Percentiles rank a stretch among this genome's conserved stretches.
Evolutionary conservation across 768 basidiomycete species (phyloP).

Genomic region (Lactarius sp.): DNA sequence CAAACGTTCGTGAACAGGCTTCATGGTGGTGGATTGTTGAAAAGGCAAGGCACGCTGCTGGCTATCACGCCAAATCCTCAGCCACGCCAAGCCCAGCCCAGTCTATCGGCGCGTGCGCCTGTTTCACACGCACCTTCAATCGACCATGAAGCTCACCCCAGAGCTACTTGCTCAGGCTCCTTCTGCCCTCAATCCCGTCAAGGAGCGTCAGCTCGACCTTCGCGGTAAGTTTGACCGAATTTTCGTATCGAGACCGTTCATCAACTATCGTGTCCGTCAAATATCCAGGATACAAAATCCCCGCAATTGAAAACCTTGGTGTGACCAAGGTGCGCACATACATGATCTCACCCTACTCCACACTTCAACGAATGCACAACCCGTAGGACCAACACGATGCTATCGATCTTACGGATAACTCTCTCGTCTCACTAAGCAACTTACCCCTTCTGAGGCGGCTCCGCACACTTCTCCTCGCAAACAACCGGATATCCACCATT

Average conservation of each 20-base stretch:
- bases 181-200: constrained; percentile 75
- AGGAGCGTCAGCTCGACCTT: constrained; percentile 88
- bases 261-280: background rate
- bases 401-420: constrained; percentile 92
- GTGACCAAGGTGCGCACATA: constrained; percentile 66
- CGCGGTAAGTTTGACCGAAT: constrained; percentile 52
- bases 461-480: constrained; percentile 77
- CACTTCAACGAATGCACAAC: background rate
- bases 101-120: background rate
- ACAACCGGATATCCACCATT: constrained; percentile 83
- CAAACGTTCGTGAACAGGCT: constrained; percentile 64
- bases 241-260: constrained; percentile 9
- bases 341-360: constrained; percentile 21
- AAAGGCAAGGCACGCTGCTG: constrained; percentile 20
- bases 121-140: constrained; percentile 12
- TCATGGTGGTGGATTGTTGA: constrained; percentile 47
- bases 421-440: constrained; percentile 76
- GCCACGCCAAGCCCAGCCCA: background rate
- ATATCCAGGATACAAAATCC: constrained; percentile 74
- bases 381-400: constrained; percentile 86
- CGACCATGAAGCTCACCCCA: constrained; percentile 83
- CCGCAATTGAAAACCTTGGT: constrained; percentile 94
- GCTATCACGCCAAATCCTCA: background rate
- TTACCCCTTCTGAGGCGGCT: constrained; percentile 83
- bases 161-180: constrained; percentile 82